Percentiles rank a stretch among this genome's conserved stretches.
phyloP scores from a whole-genome alignment of 2,329 filamentous ascomycete genomes.

The Fusarium torulosum region DNA sequence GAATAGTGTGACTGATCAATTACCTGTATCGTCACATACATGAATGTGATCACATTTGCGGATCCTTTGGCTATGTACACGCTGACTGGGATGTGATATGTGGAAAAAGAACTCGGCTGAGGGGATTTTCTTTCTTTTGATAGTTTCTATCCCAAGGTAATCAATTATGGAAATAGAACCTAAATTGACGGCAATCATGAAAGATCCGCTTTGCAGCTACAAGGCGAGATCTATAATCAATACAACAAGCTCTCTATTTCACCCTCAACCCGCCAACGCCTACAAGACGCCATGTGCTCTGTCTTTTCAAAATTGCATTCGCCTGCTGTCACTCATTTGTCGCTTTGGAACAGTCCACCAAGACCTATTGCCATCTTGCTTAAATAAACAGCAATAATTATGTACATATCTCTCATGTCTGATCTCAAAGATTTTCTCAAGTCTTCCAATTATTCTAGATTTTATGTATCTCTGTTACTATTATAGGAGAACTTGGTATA shows the following conservation, averaged over 20 bases:
- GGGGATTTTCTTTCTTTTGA: not conserved
- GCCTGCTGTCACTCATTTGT: too few relatives aligned
- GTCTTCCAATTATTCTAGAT: too few relatives aligned
- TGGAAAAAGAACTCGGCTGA: not conserved
- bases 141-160: not conserved
- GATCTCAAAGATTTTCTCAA: too few relatives aligned
- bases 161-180: not conserved
- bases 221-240: not conserved
- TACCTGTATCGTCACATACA: not conserved
- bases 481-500: too few relatives aligned
- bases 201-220: not conserved
- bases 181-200: not conserved
- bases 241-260: not conserved
- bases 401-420: too few relatives aligned
- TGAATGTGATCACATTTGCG: not conserved
- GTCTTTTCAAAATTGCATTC: not conserved
- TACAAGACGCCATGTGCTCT: not conserved
- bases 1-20: too few relatives aligned
- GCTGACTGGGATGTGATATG: not conserved
- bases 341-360: too few relatives aligned
- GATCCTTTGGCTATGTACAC: not conserved
- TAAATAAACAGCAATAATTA: too few relatives aligned
- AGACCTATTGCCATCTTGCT: too few relatives aligned
- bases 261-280: not conserved
- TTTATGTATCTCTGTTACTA: too few relatives aligned